phyloP scores from a whole-genome alignment of 176 grass and related monocot genomes.

The Lolium multiflorum region DNA sequence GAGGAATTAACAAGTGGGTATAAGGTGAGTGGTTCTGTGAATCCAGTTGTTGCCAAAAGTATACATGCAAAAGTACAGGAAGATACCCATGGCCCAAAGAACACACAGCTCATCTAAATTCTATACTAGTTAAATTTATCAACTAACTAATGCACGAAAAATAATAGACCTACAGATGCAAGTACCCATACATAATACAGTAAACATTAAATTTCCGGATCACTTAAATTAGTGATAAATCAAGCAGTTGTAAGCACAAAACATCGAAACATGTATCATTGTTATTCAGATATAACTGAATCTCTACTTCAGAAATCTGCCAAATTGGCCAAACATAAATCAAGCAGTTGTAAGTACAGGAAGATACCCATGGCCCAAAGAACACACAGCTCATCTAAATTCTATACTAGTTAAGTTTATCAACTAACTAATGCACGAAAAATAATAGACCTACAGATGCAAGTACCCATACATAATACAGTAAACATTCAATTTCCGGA shows the following conservation, averaged over 20 bases:
- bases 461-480: background rate
- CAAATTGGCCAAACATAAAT: background rate
- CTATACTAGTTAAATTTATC: background rate
- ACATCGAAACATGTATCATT: background rate
- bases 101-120: background rate
- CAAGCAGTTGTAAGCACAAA: background rate
- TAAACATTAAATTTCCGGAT: background rate
- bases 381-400: background rate
- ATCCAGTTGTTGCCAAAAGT: background rate
- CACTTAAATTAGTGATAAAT: background rate
- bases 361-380: background rate
- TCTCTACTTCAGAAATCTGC: constrained; percentile 17
- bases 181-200: background rate
- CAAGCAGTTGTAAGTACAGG: background rate
- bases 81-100: background rate
- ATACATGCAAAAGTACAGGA: background rate
- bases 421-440: background rate
- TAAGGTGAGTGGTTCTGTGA: background rate
- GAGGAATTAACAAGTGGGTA: background rate
- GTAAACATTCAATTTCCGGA: background rate
- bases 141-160: background rate
- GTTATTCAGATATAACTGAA: background rate
- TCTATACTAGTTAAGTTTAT: background rate
- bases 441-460: background rate
- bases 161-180: background rate